Percentiles rank a stretch among this genome's conserved stretches.
phyloP scores from a whole-genome alignment of 768 basidiomycete species.

The Sutorius australiensis region DNA sequence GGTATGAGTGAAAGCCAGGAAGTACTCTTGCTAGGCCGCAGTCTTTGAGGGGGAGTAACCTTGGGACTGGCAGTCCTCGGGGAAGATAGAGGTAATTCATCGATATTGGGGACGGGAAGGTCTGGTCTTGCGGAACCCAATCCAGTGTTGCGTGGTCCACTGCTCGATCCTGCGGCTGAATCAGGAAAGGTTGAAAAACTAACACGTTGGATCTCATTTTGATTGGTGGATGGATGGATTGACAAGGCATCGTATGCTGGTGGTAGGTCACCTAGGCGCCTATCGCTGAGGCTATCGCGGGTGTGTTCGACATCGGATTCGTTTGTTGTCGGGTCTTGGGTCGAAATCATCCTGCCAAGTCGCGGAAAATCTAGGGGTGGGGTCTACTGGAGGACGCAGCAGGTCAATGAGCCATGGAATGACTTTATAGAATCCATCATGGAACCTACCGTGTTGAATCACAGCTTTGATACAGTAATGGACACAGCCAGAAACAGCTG shows the following conservation, averaged over 20 bases:
- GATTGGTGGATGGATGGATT: background rate
- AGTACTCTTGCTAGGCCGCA: constrained; percentile 3
- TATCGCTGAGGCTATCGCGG: background rate
- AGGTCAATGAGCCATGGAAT: background rate
- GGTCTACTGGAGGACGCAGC: background rate
- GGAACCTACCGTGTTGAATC: background rate
- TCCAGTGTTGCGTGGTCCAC: no score
- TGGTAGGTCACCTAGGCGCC: background rate
- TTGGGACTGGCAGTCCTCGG: background rate
- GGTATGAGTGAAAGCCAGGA: constrained; percentile 32
- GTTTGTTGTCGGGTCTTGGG: background rate
- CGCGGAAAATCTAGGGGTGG: background rate
- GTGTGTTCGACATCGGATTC: background rate
- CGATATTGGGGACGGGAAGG: background rate
- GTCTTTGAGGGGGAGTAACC: background rate
- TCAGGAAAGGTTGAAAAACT: background rate
- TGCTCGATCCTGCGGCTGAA: background rate
- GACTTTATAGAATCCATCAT: background rate
- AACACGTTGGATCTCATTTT: background rate
- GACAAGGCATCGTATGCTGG: constrained; percentile 16
- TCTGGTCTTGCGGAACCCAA: no score
- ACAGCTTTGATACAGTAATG: background rate
- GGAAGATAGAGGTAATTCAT: background rate
- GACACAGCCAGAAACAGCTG: background rate
- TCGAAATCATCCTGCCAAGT: background rate